A percentile compares a stretch with the other conserved stretches of the same genome.
phyloP scores from a whole-genome alignment of 176 grass and related monocot genomes.

The Phyllostachys edulis region DNA sequence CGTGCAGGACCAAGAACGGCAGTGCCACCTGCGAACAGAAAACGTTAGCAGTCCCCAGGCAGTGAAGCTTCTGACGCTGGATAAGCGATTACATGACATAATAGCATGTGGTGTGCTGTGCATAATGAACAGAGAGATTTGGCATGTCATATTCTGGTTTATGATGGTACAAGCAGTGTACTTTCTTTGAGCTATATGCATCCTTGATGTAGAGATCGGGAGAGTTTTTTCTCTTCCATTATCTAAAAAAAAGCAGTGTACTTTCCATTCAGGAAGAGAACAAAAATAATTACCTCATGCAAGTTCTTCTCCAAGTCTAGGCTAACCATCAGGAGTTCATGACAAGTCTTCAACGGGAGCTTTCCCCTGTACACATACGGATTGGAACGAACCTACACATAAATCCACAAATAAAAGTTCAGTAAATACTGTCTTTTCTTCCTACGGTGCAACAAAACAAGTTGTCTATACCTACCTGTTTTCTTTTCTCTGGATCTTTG shows the following conservation, averaged over 20 bases:
- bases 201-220: too few species aligned
- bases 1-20: conserved; percentile 68
- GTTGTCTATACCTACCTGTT: too few species aligned
- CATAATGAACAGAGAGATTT: background rate
- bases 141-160: too few species aligned
- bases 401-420: background rate
- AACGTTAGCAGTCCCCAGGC: background rate
- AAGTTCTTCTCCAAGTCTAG: conserved; percentile 72
- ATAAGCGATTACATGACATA: too few species aligned
- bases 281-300: conserved; percentile 23
- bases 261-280: too few species aligned
- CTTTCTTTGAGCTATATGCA: too few species aligned
- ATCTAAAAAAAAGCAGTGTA: too few species aligned
- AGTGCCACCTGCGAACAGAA: conserved; percentile 45
- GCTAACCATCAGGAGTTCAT: conserved; percentile 57
- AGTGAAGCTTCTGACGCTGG: too few species aligned
- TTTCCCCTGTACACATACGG: conserved; percentile 64
- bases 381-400: conserved; percentile 46
- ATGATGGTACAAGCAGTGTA: too few species aligned
- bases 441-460: background rate
- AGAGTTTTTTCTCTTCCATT: too few species aligned
- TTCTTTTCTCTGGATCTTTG: too few species aligned
- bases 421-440: background rate
- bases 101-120: background rate
- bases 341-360: conserved; percentile 52